Conservation (phyloP, 768 basidiomycete species). For the Austroboletus eburneus region DNA sequence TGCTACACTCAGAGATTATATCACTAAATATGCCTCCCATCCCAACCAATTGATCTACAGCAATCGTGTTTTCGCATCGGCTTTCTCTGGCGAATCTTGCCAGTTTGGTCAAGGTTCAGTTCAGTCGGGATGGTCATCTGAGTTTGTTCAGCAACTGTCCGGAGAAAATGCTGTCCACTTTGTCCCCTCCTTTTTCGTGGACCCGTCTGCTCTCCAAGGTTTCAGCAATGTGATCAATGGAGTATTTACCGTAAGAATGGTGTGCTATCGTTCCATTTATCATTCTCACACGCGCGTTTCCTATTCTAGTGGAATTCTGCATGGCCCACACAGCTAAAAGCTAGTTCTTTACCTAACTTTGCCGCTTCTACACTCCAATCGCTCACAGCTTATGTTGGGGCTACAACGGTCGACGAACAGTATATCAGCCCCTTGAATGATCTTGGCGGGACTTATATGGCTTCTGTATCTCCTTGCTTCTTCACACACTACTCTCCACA, state of each 20-base stretch:
- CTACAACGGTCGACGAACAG: conserved; percentile 48
- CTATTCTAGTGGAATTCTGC: conserved; percentile 67
- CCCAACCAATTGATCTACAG: conserved; percentile 54
- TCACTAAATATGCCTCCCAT: conserved; percentile 49
- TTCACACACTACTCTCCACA: conserved; percentile 71
- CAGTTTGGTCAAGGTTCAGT: conserved; percentile 55
- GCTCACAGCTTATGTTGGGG: conserved; percentile 38
- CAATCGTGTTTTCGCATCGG: conserved; percentile 55
- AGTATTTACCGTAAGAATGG: conserved; percentile 49
- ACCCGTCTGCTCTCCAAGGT: conserved; percentile 43
- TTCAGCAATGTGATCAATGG: conserved; percentile 53
- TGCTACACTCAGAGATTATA: conserved; percentile 46
- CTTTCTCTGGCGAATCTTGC: conserved; percentile 69
- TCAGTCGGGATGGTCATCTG: conserved; percentile 52
- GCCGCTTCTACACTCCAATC: conserved; percentile 19
- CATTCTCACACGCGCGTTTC: conserved; percentile 7
- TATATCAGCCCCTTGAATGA: conserved; percentile 45
- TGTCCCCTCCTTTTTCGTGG: conserved; percentile 67
- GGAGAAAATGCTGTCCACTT: conserved; percentile 51
- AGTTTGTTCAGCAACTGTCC: conserved; percentile 46
- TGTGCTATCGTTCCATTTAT: conserved; percentile 5
- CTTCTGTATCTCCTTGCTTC: conserved; percentile 70
- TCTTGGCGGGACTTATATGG: conserved; percentile 38
- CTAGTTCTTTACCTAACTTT: conserved; percentile 8
- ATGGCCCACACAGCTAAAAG: conserved; percentile 66